Conservation (phyloP, 495 filamentous ascomycete genomes). For the Tuber microsphaerosporum region DNA sequence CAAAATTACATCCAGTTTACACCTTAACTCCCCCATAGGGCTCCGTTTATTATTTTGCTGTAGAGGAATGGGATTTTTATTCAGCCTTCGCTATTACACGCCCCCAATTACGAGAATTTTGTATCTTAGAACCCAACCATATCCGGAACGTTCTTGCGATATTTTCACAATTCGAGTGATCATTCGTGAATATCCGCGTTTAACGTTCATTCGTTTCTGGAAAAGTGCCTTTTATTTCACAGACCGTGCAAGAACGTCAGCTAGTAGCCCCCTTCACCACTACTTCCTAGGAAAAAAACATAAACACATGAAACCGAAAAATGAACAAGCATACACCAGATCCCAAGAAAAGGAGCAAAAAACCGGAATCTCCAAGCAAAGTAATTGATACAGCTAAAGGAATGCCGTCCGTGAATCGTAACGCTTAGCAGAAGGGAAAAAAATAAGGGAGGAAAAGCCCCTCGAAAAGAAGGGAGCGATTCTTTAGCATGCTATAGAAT, state of each 20-base stretch:
- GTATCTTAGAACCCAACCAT: background rate
- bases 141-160: background rate
- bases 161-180: background rate
- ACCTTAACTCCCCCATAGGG: no score
- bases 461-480: background rate
- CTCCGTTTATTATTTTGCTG: background rate
- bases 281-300: background rate
- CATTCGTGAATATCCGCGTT: background rate
- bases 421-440: background rate
- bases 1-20: background rate
- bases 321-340: background rate
- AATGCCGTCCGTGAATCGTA: background rate
- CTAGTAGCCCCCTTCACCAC: background rate
- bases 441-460: background rate
- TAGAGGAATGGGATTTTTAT: background rate
- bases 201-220: background rate
- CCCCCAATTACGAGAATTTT: background rate
- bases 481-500: background rate
- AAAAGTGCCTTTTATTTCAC: background rate
- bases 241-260: background rate
- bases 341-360: background rate
- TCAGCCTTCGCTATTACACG: background rate
- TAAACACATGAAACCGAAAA: background rate
- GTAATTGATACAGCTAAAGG: background rate
- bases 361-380: background rate